These are phyloP conservation scores for Datisca glomerata DNA, from an alignment of 306 rosid species.

Conservation along the genomic window DNA sequence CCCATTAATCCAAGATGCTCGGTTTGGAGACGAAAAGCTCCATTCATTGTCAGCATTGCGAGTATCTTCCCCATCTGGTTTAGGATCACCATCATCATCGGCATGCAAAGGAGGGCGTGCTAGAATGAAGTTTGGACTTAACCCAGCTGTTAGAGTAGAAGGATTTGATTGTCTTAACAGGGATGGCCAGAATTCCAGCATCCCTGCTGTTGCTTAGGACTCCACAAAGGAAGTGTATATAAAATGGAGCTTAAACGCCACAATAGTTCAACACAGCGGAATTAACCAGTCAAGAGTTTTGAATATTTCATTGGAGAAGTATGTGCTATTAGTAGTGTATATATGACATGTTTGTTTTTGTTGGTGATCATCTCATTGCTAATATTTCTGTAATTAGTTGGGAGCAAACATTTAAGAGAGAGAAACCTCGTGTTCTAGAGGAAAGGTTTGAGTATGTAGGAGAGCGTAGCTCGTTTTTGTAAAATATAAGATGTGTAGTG, in stretches of 20 bases:
- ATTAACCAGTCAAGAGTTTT: neutral
- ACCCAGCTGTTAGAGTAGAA: conserved; percentile 78
- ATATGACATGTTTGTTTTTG: neutral
- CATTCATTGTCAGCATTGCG: conserved; percentile 19
- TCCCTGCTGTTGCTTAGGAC: conserved; percentile 86
- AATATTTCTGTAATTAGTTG: neutral
- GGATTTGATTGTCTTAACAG: conserved; percentile 92
- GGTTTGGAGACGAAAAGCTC: conserved; percentile 46
- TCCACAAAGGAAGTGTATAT: conserved; percentile 2
- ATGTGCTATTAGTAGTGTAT: neutral
- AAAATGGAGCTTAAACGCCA: neutral
- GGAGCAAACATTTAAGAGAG: neutral
- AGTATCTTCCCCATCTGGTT: conserved; percentile 38
- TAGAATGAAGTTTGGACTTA: conserved; percentile 63
- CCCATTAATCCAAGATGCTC: conserved; percentile 67
- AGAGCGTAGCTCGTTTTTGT: neutral
- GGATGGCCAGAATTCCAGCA: conserved; percentile 85
- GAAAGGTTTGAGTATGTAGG: too few relatives aligned
- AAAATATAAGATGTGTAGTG: neutral
- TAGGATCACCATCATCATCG: conserved; percentile 44
- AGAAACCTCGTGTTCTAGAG: neutral
- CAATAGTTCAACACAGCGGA: neutral
- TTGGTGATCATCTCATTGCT: neutral
- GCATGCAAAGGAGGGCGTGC: conserved; percentile 74
- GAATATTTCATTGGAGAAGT: neutral